phyloP scores from a whole-genome alignment of 805 yeast genomes.

The Trichomonascus vanleenenianus region DNA sequence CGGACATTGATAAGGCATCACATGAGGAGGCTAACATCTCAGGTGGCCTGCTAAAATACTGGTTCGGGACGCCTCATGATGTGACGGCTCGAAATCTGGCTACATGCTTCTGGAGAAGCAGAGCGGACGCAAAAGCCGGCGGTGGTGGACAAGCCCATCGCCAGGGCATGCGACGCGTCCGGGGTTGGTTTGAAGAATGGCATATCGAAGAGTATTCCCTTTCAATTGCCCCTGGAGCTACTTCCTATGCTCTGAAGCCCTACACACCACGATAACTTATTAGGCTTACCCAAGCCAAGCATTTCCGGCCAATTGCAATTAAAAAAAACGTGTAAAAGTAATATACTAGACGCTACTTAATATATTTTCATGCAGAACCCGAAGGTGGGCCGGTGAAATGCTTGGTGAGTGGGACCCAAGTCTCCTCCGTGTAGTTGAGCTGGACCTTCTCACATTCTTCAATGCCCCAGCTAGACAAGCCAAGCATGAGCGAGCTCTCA shows the following conservation, averaged over 20 bases:
- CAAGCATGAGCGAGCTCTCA: constrained; percentile 20
- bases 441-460: constrained; percentile 18
- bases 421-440: constrained; percentile 14
- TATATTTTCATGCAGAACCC: neutral
- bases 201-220: constrained; percentile 30
- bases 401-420: constrained; percentile 14
- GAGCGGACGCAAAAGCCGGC: constrained; percentile 28
- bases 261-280: no score
- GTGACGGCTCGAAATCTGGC: constrained; percentile 31
- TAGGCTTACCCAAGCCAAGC: no score
- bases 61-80: constrained; percentile 34
- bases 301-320: no score
- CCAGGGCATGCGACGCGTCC: constrained; percentile 27
- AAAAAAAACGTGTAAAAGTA: no score
- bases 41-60: constrained; percentile 35
- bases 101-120: constrained; percentile 33
- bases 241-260: constrained; percentile 3
- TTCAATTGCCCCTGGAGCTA: constrained; percentile 11
- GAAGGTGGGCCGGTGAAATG: constrained; percentile 8
- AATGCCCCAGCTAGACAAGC: constrained; percentile 20
- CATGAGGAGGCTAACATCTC: constrained; percentile 32
- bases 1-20: constrained; percentile 28
- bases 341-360: no score
- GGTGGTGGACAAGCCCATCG: constrained; percentile 32
- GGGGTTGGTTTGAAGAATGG: constrained; percentile 32